These are phyloP conservation scores for Boeremia lycopersici DNA, from an alignment of 2,329 filamentous ascomycete genomes.

Conservation along the genomic window DNA sequence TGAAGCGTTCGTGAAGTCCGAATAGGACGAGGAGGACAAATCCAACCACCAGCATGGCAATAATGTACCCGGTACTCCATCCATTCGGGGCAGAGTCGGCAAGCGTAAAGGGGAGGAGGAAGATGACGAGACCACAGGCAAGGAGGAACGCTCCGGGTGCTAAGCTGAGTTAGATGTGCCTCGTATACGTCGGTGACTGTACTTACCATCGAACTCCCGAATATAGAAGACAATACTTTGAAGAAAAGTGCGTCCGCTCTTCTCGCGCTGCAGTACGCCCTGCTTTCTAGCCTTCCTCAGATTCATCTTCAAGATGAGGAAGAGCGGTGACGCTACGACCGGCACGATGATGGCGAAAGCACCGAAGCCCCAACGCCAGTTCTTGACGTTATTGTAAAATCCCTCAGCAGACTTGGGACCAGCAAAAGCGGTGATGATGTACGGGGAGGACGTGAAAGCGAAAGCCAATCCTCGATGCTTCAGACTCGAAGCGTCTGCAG, in stretches of 20 bases:
- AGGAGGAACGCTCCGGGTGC: constrained; percentile 54
- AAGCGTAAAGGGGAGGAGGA: constrained; percentile 59
- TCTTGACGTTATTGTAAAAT: constrained; percentile 51
- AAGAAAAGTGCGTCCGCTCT: constrained; percentile 51
- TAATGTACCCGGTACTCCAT: constrained; percentile 60
- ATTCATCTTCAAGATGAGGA: constrained; percentile 55
- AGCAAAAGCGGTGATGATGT: constrained; percentile 24
- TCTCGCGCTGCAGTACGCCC: constrained; percentile 56
- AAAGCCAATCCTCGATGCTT: constrained; percentile 62
- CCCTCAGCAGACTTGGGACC: constrained; percentile 35
- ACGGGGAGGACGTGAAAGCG: constrained; percentile 48
- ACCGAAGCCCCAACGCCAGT: constrained; percentile 67
- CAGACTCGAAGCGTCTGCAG: constrained; percentile 68
- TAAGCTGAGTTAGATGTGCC: constrained; percentile 24
- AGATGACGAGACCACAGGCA: constrained; percentile 52
- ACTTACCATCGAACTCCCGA: constrained; percentile 54
- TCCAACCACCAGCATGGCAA: constrained; percentile 58
- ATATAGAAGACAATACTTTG: constrained; percentile 51
- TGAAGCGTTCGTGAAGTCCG: constrained; percentile 59
- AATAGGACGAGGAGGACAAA: constrained; percentile 56
- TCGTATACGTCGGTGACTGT: background rate
- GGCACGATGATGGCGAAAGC: constrained; percentile 69
- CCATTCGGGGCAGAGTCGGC: constrained; percentile 52
- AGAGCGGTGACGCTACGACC: constrained; percentile 63
- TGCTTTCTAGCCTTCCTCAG: constrained; percentile 62